Percentiles rank a stretch among this genome's conserved stretches.
Conservation (phyloP, 2,329 filamentous ascomycete species). For the Calonectria ilicicola region DNA sequence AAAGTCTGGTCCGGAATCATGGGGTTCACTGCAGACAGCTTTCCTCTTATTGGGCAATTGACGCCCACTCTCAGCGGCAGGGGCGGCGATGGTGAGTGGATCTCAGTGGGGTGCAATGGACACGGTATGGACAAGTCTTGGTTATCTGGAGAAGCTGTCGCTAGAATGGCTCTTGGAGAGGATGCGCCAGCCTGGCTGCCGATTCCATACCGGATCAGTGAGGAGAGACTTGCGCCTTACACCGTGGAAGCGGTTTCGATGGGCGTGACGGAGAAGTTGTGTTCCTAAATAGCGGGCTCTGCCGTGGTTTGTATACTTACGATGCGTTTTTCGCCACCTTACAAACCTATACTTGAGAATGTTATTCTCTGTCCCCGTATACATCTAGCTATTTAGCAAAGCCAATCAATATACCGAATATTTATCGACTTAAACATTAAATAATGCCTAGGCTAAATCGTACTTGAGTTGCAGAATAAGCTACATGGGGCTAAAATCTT, state of each 20-base stretch:
- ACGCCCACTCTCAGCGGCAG: conserved; percentile 39
- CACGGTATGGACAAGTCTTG: conserved; percentile 65
- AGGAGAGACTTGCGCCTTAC: conserved; percentile 2
- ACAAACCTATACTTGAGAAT: too few relatives aligned
- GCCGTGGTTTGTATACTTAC: too few relatives aligned
- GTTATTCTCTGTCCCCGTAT: too few relatives aligned
- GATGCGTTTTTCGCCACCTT: too few relatives aligned
- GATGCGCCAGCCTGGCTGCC: conserved; percentile 34
- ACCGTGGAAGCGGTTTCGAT: not conserved
- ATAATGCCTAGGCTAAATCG: too few relatives aligned
- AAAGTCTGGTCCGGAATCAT: conserved; percentile 61
- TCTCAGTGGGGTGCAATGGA: conserved; percentile 60
- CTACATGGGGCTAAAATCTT: too few relatives aligned
- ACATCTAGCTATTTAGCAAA: too few relatives aligned
- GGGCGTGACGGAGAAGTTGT: not conserved
- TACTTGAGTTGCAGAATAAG: too few relatives aligned
- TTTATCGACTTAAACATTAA: too few relatives aligned
- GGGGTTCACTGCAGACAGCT: conserved; percentile 56
- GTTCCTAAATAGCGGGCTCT: not conserved
- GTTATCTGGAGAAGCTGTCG: conserved; percentile 57
- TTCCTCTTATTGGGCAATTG: conserved; percentile 61
- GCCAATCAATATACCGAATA: too few relatives aligned
- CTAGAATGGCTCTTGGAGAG: conserved; percentile 39
- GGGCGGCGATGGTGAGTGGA: conserved; percentile 53
- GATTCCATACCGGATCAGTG: not conserved